These are phyloP conservation scores for Ophiocordyceps robertsii DNA, from an alignment of 2,329 filamentous ascomycete genomes.

Conservation along the genomic window DNA sequence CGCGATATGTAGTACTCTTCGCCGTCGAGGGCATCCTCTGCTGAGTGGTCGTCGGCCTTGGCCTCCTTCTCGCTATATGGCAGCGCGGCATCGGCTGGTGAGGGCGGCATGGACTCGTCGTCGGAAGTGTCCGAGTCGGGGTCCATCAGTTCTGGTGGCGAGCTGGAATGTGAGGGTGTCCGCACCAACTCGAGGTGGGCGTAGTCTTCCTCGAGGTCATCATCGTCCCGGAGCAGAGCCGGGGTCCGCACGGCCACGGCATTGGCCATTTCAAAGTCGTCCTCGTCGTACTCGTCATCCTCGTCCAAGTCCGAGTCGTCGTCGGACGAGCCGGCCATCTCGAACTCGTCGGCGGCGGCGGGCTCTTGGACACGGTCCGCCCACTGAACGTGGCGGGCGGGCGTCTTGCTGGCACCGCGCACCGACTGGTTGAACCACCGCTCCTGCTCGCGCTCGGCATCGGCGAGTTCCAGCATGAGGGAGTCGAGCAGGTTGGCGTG, in stretches of 20 bases:
- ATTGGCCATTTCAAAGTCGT: conserved; percentile 44
- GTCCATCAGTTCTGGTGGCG: conserved; percentile 60
- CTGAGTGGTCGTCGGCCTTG: conserved; percentile 17
- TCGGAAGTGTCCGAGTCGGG: conserved; percentile 56
- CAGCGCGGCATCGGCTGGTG: conserved; percentile 45
- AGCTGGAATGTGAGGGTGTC: conserved; percentile 50
- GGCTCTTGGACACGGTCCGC: conserved; percentile 67
- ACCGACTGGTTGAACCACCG: conserved; percentile 96
- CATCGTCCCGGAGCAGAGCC: conserved; percentile 21
- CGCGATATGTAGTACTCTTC: conserved; percentile 41
- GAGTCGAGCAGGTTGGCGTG: conserved; percentile 97
- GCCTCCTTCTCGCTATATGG: conserved; percentile 46
- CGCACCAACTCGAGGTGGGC: conserved; percentile 54
- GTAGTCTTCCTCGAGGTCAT: conserved; percentile 51
- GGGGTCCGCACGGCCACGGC: conserved; percentile 25
- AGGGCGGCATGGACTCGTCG: conserved; percentile 67
- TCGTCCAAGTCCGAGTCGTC: conserved; percentile 25
- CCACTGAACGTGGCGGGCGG: conserved; percentile 74
- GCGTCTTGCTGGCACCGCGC: conserved; percentile 50
- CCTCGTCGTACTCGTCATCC: conserved; percentile 34
- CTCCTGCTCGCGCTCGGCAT: conserved; percentile 91
- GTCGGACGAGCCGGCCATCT: conserved; percentile 24
- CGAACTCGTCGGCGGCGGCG: conserved; percentile 51
- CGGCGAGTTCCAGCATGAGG: conserved; percentile 82
- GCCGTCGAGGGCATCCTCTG: conserved; percentile 32